phyloP scores from a whole-genome alignment of 148 eudicot species.

The Arctostaphylos glauca region DNA sequence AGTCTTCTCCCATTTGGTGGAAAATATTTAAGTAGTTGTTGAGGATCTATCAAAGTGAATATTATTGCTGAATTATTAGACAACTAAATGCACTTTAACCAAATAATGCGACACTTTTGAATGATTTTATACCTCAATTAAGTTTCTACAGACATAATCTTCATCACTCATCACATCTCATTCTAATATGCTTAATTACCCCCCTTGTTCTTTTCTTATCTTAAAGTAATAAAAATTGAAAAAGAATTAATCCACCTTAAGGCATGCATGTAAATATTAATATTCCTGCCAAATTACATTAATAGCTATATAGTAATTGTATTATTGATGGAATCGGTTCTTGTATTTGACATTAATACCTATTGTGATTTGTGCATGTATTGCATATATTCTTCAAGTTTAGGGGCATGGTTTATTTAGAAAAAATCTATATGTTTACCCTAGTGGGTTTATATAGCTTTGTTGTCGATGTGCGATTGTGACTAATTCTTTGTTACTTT shows the following conservation, averaged over 20 bases:
- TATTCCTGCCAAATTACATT: neutral
- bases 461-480: too few species aligned
- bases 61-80: conserved; percentile 5
- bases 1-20: neutral
- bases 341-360: too few species aligned
- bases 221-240: neutral
- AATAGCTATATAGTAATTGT: too few species aligned
- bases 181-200: conserved; percentile 5
- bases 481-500: too few species aligned
- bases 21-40: neutral
- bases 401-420: too few species aligned
- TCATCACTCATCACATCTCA: neutral
- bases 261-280: neutral
- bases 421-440: too few species aligned
- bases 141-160: neutral
- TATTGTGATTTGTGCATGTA: too few species aligned
- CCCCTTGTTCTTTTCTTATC: neutral
- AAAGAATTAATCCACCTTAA: neutral
- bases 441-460: too few species aligned
- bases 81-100: neutral
- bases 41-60: neutral
- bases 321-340: too few species aligned
- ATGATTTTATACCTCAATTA: conserved; percentile 3
- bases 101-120: conserved; percentile 2
- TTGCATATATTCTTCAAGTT: too few species aligned